Evolutionary conservation across 2,329 filamentous ascomycete genomes (phyloP).

Genomic region (Coniochaeta ligniaria): DNA sequence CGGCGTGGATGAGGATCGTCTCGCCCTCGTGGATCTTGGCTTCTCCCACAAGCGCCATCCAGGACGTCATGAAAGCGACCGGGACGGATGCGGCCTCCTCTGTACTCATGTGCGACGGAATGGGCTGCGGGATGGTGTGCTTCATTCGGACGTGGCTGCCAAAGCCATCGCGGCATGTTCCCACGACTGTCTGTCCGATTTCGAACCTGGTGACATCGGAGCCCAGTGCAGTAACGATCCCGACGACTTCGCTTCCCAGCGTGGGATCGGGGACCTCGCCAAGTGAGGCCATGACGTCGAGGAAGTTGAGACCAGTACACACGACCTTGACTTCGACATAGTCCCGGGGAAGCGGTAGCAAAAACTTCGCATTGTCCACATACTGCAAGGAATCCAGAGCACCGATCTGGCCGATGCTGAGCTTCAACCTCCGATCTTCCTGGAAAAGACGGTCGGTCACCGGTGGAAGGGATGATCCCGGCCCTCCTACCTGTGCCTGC

Average conservation of each 20-base stretch:
- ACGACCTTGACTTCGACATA: slow-evolving; percentile 23
- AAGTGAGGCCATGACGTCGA: slow-evolving; percentile 24
- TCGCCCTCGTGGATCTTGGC: slow-evolving; percentile 13
- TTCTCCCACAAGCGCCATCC: slow-evolving; percentile 11
- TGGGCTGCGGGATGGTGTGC: slow-evolving; percentile 12
- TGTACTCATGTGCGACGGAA: slow-evolving; percentile 25
- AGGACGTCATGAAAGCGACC: slow-evolving; percentile 20
- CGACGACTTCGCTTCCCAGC: slow-evolving; percentile 19
- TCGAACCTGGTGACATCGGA: slow-evolving; percentile 7
- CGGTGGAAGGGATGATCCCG: no score
- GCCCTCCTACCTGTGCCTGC: no score
- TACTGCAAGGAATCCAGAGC: no score
- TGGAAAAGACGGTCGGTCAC: no score
- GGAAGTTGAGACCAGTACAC: slow-evolving; percentile 29
- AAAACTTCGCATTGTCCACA: no score
- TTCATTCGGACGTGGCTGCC: slow-evolving; percentile 10
- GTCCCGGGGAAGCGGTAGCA: slow-evolving; percentile 5
- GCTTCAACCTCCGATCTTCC: no score
- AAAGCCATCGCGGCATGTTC: slow-evolving; percentile 10
- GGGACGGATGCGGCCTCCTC: slow-evolving; percentile 22
- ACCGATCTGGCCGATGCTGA: no score
- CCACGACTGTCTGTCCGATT: slow-evolving; percentile 15
- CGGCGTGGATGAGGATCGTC: slow-evolving; percentile 20
- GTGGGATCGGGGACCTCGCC: slow-evolving; percentile 12
- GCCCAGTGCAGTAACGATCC: slow-evolving; percentile 12